A percentile compares a stretch with the other conserved stretches of the same genome.
Evolutionary conservation across 2,329 filamentous ascomycete genomes (phyloP).

Genomic region (Epichloe hybrida): DNA sequence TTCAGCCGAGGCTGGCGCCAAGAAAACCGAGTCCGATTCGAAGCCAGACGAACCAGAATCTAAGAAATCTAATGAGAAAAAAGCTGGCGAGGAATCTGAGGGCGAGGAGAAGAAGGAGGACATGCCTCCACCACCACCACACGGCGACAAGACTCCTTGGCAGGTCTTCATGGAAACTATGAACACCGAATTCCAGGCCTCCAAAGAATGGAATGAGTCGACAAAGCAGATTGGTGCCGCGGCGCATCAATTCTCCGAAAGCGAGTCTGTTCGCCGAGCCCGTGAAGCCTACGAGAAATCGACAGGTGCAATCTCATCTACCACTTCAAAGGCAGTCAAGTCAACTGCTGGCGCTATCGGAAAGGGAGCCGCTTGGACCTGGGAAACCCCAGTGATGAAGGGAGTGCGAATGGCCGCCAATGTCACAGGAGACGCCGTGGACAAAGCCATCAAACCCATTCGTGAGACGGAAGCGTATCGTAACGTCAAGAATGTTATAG

Average conservation of each 20-base stretch:
- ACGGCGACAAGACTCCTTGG: constrained; percentile 97
- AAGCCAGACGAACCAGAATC: constrained; percentile 29
- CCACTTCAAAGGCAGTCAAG: constrained; percentile 69
- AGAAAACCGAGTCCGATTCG: constrained; percentile 23
- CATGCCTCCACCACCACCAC: constrained; percentile 75
- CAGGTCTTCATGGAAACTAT: constrained; percentile 98
- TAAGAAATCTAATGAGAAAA: constrained; percentile 27
- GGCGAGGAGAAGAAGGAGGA: constrained; percentile 47
- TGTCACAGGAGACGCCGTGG: constrained; percentile 72
- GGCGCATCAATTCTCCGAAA: constrained; percentile 84
- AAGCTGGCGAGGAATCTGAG: constrained; percentile 32
- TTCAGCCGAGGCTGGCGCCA: constrained; percentile 14
- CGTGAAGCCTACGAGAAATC: constrained; percentile 78
- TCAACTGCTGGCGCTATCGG: constrained; percentile 76
- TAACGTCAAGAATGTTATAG: constrained; percentile 87
- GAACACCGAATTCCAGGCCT: constrained; percentile 83
- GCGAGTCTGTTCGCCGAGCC: constrained; percentile 76
- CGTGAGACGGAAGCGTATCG: constrained; percentile 92
- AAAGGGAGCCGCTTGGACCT: constrained; percentile 88
- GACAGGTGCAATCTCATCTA: constrained; percentile 67
- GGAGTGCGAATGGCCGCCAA: constrained; percentile 77
- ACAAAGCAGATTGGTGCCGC: constrained; percentile 87
- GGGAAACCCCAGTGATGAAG: constrained; percentile 90
- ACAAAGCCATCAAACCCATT: constrained; percentile 90
- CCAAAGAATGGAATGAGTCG: constrained; percentile 98